Percentiles rank a stretch among this genome's conserved stretches.
These are phyloP conservation scores for Phytophthora cryptogea DNA, from an alignment of 352 stramenopile genomes.

Conservation along the genomic window DNA sequence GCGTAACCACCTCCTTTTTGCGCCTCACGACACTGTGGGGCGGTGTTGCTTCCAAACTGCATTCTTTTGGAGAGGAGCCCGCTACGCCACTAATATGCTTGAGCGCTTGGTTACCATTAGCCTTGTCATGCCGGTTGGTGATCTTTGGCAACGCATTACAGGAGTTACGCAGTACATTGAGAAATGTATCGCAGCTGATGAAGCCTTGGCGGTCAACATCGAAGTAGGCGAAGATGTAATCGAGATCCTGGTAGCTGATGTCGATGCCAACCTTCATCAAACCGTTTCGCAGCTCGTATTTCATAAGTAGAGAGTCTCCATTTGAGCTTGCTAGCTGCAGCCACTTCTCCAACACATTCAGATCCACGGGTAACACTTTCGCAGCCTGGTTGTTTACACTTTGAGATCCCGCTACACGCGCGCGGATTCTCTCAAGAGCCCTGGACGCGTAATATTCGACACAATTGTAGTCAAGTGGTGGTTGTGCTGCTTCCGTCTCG, in stretches of 20 bases:
- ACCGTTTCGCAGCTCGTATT: constrained; percentile 64
- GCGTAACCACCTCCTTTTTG: constrained; percentile 1
- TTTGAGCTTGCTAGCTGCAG: constrained; percentile 45
- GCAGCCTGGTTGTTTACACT: constrained; percentile 5
- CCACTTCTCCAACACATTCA: constrained; percentile 51
- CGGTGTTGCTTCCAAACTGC: constrained; percentile 1
- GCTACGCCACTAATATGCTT: not conserved
- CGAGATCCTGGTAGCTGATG: constrained; percentile 63
- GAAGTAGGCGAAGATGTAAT: constrained; percentile 74
- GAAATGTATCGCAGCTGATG: constrained; percentile 78
- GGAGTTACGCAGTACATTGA: constrained; percentile 51
- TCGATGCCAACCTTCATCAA: constrained; percentile 63
- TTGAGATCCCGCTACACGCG: constrained; percentile 12
- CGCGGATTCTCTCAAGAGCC: constrained; percentile 34
- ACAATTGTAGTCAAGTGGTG: constrained; percentile 11
- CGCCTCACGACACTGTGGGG: constrained; percentile 4
- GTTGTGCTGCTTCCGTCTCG: not conserved
- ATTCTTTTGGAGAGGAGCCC: not conserved
- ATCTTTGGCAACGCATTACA: constrained; percentile 21
- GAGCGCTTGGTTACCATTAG: not conserved
- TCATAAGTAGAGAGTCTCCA: constrained; percentile 50
- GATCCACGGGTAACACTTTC: constrained; percentile 7
- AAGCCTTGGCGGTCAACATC: constrained; percentile 63
- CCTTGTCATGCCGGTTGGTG: not conserved
- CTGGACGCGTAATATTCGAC: constrained; percentile 18